Conservation (phyloP, 2,329 filamentous ascomycete species). For the Trichophyton schoenleinii region DNA sequence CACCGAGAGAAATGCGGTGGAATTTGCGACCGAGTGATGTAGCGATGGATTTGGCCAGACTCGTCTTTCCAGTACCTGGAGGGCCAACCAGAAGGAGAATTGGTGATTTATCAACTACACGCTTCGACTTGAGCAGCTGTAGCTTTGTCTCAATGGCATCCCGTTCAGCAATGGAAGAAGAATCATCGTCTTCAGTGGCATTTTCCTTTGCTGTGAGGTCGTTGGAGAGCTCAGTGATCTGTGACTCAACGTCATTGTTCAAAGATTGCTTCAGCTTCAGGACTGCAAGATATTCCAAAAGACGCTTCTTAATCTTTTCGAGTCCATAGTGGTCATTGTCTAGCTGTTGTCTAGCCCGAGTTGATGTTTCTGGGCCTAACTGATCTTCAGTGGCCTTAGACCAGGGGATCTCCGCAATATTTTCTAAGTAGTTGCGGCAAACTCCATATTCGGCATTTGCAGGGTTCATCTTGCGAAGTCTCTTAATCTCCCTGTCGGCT, state of each 20-base stretch:
- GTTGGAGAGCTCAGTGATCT: constrained; percentile 48
- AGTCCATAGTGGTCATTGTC: constrained; percentile 94
- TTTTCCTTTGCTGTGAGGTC: constrained; percentile 36
- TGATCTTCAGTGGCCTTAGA: constrained; percentile 70
- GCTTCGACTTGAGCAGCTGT: constrained; percentile 64
- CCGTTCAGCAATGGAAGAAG: constrained; percentile 35
- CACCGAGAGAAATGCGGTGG: constrained; percentile 89
- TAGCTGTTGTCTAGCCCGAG: constrained; percentile 71
- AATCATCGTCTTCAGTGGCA: constrained; percentile 47
- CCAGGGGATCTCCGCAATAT: constrained; percentile 89
- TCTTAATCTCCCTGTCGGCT: constrained; percentile 76
- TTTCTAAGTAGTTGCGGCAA: constrained; percentile 85
- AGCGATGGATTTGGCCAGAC: constrained; percentile 82
- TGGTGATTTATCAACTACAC: constrained; percentile 86
- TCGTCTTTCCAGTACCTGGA: constrained; percentile 92
- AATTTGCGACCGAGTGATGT: constrained; percentile 89
- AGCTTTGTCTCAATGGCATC: constrained; percentile 49
- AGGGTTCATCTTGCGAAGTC: constrained; percentile 89
- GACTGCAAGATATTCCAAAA: constrained; percentile 94
- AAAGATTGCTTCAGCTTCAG: constrained; percentile 84
- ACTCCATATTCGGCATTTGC: constrained; percentile 95
- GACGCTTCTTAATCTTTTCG: constrained; percentile 90
- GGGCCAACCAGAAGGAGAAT: constrained; percentile 89
- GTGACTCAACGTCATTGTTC: constrained; percentile 67
- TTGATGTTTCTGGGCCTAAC: constrained; percentile 66